These are phyloP conservation scores for Camillea tinctor DNA, from an alignment of 2,329 filamentous ascomycete species.

Conservation along the genomic window DNA sequence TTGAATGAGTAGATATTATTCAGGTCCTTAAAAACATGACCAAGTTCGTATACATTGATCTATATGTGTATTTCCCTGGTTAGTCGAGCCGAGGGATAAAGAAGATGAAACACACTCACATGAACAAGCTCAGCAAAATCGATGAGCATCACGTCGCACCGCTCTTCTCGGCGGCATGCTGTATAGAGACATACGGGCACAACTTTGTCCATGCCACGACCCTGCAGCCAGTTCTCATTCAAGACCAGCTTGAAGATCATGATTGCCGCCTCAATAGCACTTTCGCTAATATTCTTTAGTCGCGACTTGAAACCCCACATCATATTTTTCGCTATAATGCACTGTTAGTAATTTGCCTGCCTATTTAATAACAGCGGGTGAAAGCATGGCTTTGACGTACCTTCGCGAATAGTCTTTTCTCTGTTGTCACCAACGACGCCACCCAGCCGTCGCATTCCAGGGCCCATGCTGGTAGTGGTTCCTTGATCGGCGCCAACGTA, in stretches of 20 bases:
- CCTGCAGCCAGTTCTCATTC: constrained; percentile 77
- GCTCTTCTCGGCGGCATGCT: constrained; percentile 74
- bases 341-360: constrained; percentile 19
- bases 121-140: constrained; percentile 82
- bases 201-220: constrained; percentile 80
- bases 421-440: constrained; percentile 54
- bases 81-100: background rate
- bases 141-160: constrained; percentile 88
- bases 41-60: constrained; percentile 90
- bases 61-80: constrained; percentile 24
- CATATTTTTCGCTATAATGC: constrained; percentile 44
- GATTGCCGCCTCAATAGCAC: constrained; percentile 62
- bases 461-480: constrained; percentile 66
- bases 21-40: constrained; percentile 83
- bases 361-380: background rate
- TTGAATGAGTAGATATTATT: constrained; percentile 71
- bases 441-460: constrained; percentile 60
- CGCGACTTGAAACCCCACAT: constrained; percentile 63
- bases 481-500: constrained; percentile 85
- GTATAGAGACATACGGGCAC: constrained; percentile 90
- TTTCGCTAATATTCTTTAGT: constrained; percentile 56
- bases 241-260: constrained; percentile 76
- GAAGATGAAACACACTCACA: constrained; percentile 16
- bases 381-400: constrained; percentile 13
- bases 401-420: constrained; percentile 59